phyloP scores from a whole-genome alignment of 768 basidiomycete genomes.

The Xerocomellus chrysenteron region DNA sequence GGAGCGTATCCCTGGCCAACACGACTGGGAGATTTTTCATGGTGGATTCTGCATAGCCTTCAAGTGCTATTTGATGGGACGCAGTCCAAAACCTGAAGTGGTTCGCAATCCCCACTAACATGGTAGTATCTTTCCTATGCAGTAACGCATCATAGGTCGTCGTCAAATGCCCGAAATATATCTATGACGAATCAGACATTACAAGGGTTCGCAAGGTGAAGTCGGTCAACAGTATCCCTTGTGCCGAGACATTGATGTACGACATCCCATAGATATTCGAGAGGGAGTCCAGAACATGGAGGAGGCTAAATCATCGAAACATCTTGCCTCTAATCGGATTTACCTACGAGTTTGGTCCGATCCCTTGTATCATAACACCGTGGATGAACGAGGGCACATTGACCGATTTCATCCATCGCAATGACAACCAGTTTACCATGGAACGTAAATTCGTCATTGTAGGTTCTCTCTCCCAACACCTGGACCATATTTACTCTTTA shows the following conservation, averaged over 20 bases:
- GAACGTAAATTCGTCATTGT: constrained; percentile 5
- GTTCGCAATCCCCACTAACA: background rate
- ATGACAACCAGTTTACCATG: background rate
- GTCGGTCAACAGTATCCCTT: background rate
- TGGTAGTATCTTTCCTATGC: background rate
- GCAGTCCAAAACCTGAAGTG: constrained; percentile 6
- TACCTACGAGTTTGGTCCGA: constrained; percentile 7
- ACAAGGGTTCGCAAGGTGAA: constrained; percentile 8
- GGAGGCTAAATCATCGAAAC: constrained; percentile 6
- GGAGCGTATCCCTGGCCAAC: constrained; percentile 10
- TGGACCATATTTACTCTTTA: background rate
- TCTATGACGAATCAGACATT: background rate
- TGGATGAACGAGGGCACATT: constrained; percentile 13
- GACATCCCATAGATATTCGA: constrained; percentile 5
- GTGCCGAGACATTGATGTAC: background rate
- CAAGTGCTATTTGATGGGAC: constrained; percentile 5
- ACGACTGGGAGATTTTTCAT: background rate
- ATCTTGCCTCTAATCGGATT: constrained; percentile 13
- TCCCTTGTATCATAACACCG: constrained; percentile 13
- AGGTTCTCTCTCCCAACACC: background rate
- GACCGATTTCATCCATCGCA: constrained; percentile 7
- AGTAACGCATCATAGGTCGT: constrained; percentile 2
- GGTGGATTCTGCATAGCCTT: constrained; percentile 9
- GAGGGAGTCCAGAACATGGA: constrained; percentile 4
- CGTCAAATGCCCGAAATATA: constrained; percentile 9